Conservation (phyloP, 1,284 basidiomycete genomes). For the Leucoagaricus sp. region DNA sequence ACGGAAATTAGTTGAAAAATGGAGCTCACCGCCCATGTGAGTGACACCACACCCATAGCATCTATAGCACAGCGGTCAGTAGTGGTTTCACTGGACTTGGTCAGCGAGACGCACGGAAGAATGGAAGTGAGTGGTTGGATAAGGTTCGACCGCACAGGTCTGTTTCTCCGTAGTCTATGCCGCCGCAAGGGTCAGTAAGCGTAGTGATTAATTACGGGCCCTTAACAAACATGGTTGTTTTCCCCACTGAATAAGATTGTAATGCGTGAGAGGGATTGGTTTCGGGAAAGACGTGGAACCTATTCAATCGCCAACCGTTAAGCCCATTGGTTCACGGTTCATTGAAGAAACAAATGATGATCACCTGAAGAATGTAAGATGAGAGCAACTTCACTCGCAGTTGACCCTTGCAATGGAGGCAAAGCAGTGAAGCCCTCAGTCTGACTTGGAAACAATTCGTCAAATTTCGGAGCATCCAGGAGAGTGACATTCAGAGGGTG, state of each 20-base stretch:
- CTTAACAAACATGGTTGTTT: conserved; percentile 28
- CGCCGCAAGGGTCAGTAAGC: not conserved
- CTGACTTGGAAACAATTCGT: conserved; percentile 1
- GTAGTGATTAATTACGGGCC: not conserved
- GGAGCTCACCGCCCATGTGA: conserved; percentile 23
- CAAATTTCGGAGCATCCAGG: conserved; percentile 10
- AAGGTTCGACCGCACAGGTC: conserved; percentile 26
- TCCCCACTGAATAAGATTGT: conserved; percentile 24
- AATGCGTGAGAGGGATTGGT: conserved; percentile 26
- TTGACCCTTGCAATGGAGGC: not conserved
- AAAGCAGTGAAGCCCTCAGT: not conserved
- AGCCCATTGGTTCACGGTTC: no score
- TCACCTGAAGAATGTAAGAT: conserved; percentile 29
- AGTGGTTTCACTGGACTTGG: not conserved
- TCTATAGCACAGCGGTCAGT: conserved; percentile 23
- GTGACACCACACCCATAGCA: conserved; percentile 27
- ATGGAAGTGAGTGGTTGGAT: conserved; percentile 26
- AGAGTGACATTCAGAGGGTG: conserved; percentile 2
- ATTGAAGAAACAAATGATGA: not conserved
- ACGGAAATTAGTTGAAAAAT: not conserved
- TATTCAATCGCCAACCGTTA: conserved; percentile 9
- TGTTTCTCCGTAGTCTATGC: conserved; percentile 21
- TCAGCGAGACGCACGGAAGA: conserved; percentile 22
- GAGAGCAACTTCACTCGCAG: conserved; percentile 9
- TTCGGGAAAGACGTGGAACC: conserved; percentile 38